A percentile compares a stretch with the other conserved stretches of the same genome.
phyloP scores from a whole-genome alignment of 2,329 filamentous ascomycete genomes.

The Hymenoscyphus fructigenus region DNA sequence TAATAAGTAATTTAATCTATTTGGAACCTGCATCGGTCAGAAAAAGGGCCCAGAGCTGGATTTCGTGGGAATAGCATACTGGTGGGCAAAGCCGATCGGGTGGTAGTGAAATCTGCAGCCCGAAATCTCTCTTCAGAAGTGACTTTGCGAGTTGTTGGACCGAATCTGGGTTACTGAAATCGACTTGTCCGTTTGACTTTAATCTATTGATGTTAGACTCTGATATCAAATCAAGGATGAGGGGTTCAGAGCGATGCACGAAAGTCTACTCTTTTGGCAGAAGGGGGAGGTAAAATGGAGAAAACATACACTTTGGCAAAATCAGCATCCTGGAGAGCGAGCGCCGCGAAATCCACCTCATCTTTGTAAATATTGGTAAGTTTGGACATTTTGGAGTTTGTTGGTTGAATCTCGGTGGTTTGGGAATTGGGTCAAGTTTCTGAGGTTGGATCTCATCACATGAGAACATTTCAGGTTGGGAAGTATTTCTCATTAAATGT shows the following conservation, averaged over 20 bases:
- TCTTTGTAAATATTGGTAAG: slow-evolving; percentile 51
- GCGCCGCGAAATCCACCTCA: slow-evolving; percentile 59
- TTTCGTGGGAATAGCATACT: slow-evolving; percentile 43
- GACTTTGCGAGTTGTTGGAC: slow-evolving; percentile 81
- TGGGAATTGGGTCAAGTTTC: neutral
- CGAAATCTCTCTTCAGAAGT: slow-evolving; percentile 74
- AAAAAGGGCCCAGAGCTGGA: neutral
- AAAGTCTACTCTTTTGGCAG: neutral
- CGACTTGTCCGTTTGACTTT: slow-evolving; percentile 59
- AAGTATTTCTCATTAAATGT: too few relatives aligned
- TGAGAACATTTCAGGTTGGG: too few relatives aligned
- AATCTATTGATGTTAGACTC: slow-evolving; percentile 39
- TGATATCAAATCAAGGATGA: neutral
- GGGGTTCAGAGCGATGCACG: neutral
- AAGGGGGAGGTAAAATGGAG: neutral
- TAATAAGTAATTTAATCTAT: slow-evolving; percentile 82
- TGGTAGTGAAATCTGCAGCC: slow-evolving; percentile 68
- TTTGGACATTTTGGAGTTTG: slow-evolving; percentile 24
- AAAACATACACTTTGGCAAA: slow-evolving; percentile 57
- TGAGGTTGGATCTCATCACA: too few relatives aligned
- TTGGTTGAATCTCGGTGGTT: neutral
- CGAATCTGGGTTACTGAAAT: slow-evolving; percentile 77
- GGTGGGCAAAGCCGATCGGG: slow-evolving; percentile 82
- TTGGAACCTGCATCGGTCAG: slow-evolving; percentile 46
- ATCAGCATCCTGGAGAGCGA: slow-evolving; percentile 57